Percentiles rank a stretch among this genome's conserved stretches.
Conservation (phyloP, 768 basidiomycete genomes). For the Boletus sp. region DNA sequence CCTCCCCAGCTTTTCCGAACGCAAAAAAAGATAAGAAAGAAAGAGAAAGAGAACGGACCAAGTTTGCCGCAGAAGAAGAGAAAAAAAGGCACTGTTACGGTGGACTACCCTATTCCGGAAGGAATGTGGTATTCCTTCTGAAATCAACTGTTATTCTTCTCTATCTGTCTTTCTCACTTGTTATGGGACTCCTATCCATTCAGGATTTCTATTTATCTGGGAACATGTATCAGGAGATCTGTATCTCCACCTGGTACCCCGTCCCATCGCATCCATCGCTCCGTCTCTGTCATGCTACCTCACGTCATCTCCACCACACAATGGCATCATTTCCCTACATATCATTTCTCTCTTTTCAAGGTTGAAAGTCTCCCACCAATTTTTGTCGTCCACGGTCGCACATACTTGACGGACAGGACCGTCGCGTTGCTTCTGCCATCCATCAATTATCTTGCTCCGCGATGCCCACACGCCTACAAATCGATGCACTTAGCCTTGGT, state of each 20-base stretch:
- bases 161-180: conserved; percentile 19
- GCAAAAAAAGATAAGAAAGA: conserved; percentile 1
- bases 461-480: conserved; percentile 14
- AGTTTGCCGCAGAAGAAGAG: conserved; percentile 6
- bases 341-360: conserved; percentile 17
- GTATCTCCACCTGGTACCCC: conserved; percentile 23
- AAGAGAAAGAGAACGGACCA: background rate
- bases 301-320: conserved; percentile 26
- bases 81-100: conserved; percentile 4
- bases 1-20: conserved; percentile 1
- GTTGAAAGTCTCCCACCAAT: conserved; percentile 11
- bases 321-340: conserved; percentile 28
- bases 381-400: conserved; percentile 12
- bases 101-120: conserved; percentile 22
- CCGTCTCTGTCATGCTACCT: conserved; percentile 18
- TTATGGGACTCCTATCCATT: conserved; percentile 28
- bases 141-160: conserved; percentile 15
- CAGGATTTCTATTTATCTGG: conserved; percentile 35
- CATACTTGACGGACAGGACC: conserved; percentile 23
- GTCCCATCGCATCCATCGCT: conserved; percentile 24
- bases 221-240: conserved; percentile 29
- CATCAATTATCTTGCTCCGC: conserved; percentile 11
- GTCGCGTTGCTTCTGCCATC: conserved; percentile 10
- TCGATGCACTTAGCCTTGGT: conserved; percentile 5
- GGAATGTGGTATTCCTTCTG: conserved; percentile 20